Conservation (phyloP, 1,139 yeast genomes). For the Suhomyces yuchorum region DNA sequence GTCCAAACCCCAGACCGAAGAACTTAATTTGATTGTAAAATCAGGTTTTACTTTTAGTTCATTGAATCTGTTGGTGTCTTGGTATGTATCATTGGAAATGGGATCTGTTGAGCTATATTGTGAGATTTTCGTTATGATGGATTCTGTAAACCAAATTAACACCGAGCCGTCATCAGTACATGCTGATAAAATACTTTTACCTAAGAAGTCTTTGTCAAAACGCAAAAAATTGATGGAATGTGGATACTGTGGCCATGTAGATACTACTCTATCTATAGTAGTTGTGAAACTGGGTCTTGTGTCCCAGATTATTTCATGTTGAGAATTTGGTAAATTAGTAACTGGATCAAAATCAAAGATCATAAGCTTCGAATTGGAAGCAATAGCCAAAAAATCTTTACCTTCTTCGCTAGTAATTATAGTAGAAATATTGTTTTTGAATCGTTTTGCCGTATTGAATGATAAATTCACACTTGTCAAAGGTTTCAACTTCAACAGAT, state of each 20-base stretch:
- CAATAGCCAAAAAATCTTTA: slow-evolving; percentile 29
- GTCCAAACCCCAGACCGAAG: slow-evolving; percentile 72
- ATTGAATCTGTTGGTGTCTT: slow-evolving; percentile 15
- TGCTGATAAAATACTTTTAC: slow-evolving; percentile 42
- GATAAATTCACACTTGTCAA: slow-evolving; percentile 26
- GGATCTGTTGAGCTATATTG: slow-evolving; percentile 10
- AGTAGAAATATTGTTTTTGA: slow-evolving; percentile 36
- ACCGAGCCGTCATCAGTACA: slow-evolving; percentile 63
- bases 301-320: slow-evolving; percentile 37
- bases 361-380: slow-evolving; percentile 33
- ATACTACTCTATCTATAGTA: slow-evolving; percentile 36
- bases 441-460: slow-evolving; percentile 29
- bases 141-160: slow-evolving; percentile 43
- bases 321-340: slow-evolving; percentile 26
- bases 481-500: slow-evolving; percentile 27
- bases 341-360: slow-evolving; percentile 31
- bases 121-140: slow-evolving; percentile 24
- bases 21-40: slow-evolving; percentile 37
- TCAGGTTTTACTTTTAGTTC: slow-evolving; percentile 35
- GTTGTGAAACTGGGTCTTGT: slow-evolving; percentile 43
- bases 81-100: slow-evolving; percentile 1
- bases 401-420: slow-evolving; percentile 11
- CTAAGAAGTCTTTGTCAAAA: slow-evolving; percentile 26
- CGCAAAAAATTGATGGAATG: slow-evolving; percentile 57
- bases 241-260: slow-evolving; percentile 57